Percentiles rank a stretch among this genome's conserved stretches.
phyloP scores from a whole-genome alignment of 352 stramenopile species.

The Pythium aphanidermatum region DNA sequence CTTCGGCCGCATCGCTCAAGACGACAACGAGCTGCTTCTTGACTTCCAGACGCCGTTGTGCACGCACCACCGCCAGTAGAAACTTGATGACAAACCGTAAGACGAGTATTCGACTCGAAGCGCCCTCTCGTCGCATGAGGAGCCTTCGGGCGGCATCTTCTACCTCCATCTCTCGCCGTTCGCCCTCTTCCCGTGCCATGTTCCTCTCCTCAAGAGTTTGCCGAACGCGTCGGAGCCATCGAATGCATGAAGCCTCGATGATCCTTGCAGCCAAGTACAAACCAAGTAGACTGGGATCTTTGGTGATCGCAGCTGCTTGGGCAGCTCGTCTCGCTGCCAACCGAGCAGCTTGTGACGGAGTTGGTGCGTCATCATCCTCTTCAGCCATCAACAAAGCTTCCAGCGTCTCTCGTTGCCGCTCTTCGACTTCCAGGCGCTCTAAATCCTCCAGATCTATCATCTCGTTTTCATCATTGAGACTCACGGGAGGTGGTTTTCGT shows the following conservation, averaged over 20 bases:
- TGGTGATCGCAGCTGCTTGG: neutral
- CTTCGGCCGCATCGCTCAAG: constrained; percentile 34
- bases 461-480: neutral
- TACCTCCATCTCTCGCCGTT: constrained; percentile 2
- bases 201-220: neutral
- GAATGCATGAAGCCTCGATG: constrained; percentile 27
- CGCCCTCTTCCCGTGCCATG: neutral
- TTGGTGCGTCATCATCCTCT: constrained; percentile 30
- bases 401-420: constrained; percentile 17
- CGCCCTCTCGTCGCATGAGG: neutral
- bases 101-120: constrained; percentile 8
- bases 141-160: constrained; percentile 5
- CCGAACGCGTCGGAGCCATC: constrained; percentile 11
- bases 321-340: constrained; percentile 8
- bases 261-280: constrained; percentile 27
- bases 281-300: constrained; percentile 12
- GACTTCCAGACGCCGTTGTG: constrained; percentile 22
- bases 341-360: constrained; percentile 13
- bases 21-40: constrained; percentile 35
- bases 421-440: constrained; percentile 1
- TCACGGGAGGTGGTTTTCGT: constrained; percentile 4
- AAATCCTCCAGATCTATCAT: neutral
- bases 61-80: constrained; percentile 27
- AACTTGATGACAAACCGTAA: constrained; percentile 29
- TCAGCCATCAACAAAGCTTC: constrained; percentile 23